Evolutionary conservation across 139 green algal genomes (phyloP), one percentile per base, ranked within the genome.

Genomic region (Picochlorum sp.): DNA sequence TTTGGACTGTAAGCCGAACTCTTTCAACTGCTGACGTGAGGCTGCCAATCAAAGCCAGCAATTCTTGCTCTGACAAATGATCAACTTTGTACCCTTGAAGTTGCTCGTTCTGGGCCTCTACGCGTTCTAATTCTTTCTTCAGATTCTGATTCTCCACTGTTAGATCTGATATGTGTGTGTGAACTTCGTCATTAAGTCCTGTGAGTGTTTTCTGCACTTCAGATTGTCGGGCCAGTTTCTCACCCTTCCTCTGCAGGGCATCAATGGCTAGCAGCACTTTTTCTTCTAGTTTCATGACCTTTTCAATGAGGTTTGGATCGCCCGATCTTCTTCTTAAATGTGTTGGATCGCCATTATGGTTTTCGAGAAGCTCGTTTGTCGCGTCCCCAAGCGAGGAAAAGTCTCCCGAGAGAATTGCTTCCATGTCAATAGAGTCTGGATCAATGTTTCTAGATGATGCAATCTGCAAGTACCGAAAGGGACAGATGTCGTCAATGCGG

Each of bases 1-100:
- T 67, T 75, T 79, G 73, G 56, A 83, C 77, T 4, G 77, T 83
- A 57, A 83, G 72, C 11, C 77, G 65, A 50, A 83, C 77, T 6
- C 77, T 47, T 34, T 83, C 77, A 47, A 83, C 77, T 18, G 74
- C 74, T 66, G 73, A 28, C 3, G 66, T 79, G 6, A 84, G 69
- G 7, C 21, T 57, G 30, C 46, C 52, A 23, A 84, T 80, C 20
- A 84, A 69, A 10, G 64, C 64, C 4, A 57, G 57, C 34, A 84
- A 76, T 45, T 82, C 65, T 51, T 70, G 64, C 34, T 76, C 56
- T n/a, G 44, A 52, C 59, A 80, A 69, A 45, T 72, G 56, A 60
- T 84, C 77, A 56, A 82, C 46, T 26, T 56, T 58, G 56, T 82
- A 83, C 16, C 77, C 77, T 66, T 82, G 77, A 56, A 84, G 28